Evolutionary conservation across 2,329 filamentous ascomycete genomes (phyloP).

Genomic region (Xylariaceae sp.): DNA sequence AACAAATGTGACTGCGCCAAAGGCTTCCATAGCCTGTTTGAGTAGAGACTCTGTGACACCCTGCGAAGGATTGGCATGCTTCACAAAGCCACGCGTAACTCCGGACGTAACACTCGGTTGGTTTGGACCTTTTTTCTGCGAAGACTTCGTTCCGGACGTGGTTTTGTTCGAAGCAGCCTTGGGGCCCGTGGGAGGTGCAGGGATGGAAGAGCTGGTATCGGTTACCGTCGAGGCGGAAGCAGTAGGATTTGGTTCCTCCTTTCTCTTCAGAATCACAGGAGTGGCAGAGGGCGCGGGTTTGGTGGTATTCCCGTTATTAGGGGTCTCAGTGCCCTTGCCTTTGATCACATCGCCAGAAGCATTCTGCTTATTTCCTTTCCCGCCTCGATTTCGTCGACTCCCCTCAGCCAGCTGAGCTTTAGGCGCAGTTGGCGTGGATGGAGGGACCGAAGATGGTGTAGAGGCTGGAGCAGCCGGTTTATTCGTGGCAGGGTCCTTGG

Average conservation of each 20-base stretch:
- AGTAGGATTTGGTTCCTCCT: conserved; percentile 15
- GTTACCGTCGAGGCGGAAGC: conserved; percentile 16
- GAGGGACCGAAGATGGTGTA: conserved; percentile 13
- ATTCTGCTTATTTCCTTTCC: conserved; percentile 30
- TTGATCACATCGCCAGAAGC: conserved; percentile 23
- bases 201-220: conserved; percentile 21
- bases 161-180: conserved; percentile 20
- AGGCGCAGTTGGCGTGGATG: conserved; percentile 24
- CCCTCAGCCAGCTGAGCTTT: conserved; percentile 30
- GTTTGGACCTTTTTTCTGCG: conserved; percentile 29
- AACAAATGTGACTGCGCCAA: conserved; percentile 71
- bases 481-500: conserved; percentile 14
- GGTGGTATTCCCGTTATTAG: conserved; percentile 11
- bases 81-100: conserved; percentile 68
- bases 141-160: conserved; percentile 16
- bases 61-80: conserved; percentile 83
- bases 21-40: conserved; percentile 66
- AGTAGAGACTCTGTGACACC: conserved; percentile 83
- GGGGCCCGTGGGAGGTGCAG: conserved; percentile 29
- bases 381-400: conserved; percentile 26
- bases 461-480: conserved; percentile 16
- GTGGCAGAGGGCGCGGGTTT: conserved; percentile 24
- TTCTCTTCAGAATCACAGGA: conserved; percentile 27
- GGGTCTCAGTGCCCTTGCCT: conserved; percentile 18
- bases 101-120: conserved; percentile 33